Base-by-base conservation (phyloP, 495 filamentous ascomycete species). In the Achaetomiella virescens region DNA sequence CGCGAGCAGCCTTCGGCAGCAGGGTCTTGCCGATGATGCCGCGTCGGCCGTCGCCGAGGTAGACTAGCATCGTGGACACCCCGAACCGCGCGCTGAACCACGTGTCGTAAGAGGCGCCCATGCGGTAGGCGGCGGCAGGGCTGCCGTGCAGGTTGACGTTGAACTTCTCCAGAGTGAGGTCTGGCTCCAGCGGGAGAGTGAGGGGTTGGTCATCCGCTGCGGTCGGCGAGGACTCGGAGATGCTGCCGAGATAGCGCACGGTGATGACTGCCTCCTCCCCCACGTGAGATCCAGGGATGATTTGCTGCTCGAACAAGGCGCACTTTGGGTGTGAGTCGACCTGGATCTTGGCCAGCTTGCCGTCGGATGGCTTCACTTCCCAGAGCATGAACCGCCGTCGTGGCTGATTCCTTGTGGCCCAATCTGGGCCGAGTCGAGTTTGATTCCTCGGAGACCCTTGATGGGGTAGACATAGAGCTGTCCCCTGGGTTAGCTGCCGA, bases 391-490 rank as follows among this genome's bases (percentile, higher is more conserved):
- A 93, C 15, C 76, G 73, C 9, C 91, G 83, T 97, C 91, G 69
- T 89, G 79, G 31, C 72, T 70, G 55, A 95, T 80, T 12, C 90
- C 90, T 57, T 83, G 77, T n/a, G 76, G 69, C 1, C 83, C 84
- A 33, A 91, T 64, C 7, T 70, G 57, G 11, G 86, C 78, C 20
- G 73, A 63, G 3, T 71, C 42, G 35, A 96, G 66, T 24, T 77
- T 54, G 27, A 88, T 80, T 6, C 79, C 83, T 6, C 86, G 82
- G 1, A 96, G 78, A 2, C 85, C 90, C 64, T 96, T 97, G 74
- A 97, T 88, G 52, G 91, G 90, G 66, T 96, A 95, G 40, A 88
- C 77, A 71, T 89, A 93, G 31, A 97, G 78, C 86, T 93, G 62
- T 45, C 38, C 18, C 21, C 44, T 3, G 43, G 35, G 51, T 31